Base-by-base conservation (phyloP, 2,329 filamentous ascomycete genomes). In the Periconia digitata region DNA sequence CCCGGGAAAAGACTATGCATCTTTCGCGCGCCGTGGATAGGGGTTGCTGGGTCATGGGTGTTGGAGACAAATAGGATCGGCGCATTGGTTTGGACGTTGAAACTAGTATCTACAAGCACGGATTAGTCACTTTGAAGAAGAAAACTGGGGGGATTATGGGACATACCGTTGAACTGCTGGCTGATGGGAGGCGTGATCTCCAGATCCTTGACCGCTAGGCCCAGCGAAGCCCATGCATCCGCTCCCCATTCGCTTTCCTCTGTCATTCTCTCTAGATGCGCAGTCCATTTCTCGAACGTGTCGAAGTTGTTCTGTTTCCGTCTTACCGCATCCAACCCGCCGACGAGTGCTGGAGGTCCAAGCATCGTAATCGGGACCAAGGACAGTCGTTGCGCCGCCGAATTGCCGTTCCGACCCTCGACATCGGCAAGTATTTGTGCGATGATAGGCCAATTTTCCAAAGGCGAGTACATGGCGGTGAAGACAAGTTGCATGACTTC, bases 1-100 rank as follows among this genome's bases (percentile, higher is more conserved):
- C 56, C 56, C 2, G 32, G 45, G 35, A 59, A 59, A 13, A 43
- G 39, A 32, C 40, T 45, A 2, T 18, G n/a, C 54, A 54, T 57
- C 35, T 59, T 57, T 35, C 47, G 20, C 2, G 56, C 54, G 2
- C 36, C 40, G 6, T 41, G 24, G 10, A 56, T 34, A 6, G 56
- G 52, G 10, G 54, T 54, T 3, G 52, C 46, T 10, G 56, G 56
- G 36, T 57, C 56, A 17, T 54, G 6, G 0, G 17, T 50, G 12
- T 29, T 54, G 17, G 44, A 41, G 15, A 52, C 13, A 32, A 57
- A 57, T 2, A 59, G 40, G 8, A 59, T 49, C 1, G 54, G 54
- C 12, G 40, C 49, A 32, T 40, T 46, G 5, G 50, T 56, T 8
- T 38, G 46, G 8, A 37, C 8, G 29, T 42, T 15, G 50, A 40